phyloP scores from a whole-genome alignment of 2,329 filamentous ascomycete species.

The Aspergillus sclerotialis region DNA sequence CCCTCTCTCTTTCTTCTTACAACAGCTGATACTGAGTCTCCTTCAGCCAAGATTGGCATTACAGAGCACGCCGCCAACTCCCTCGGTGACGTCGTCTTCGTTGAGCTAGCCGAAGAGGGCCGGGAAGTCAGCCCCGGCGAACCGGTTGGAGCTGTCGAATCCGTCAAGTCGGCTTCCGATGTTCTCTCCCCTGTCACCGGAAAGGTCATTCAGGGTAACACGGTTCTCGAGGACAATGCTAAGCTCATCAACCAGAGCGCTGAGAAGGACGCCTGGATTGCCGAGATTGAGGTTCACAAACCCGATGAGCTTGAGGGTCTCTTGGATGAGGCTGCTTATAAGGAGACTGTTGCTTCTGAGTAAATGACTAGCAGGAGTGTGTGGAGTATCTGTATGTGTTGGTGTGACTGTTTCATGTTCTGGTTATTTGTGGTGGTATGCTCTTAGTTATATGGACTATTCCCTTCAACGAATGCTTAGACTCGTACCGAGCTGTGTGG shows the following conservation, averaged over 20 bases:
- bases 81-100: conserved; percentile 93
- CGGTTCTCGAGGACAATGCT: conserved; percentile 72
- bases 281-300: conserved; percentile 72
- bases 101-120: conserved; percentile 75
- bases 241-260: conserved; percentile 82
- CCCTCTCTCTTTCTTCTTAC: conserved; percentile 1
- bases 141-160: conserved; percentile 89
- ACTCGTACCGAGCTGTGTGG: conserved; percentile 9
- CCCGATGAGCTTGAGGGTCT: conserved; percentile 63
- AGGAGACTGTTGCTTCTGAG: conserved; percentile 58
- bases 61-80: conserved; percentile 85
- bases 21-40: not conserved
- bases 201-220: conserved; percentile 68
- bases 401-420: conserved; percentile 1
- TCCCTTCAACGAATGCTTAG: conserved; percentile 18
- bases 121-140: conserved; percentile 68
- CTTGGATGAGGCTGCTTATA: conserved; percentile 74
- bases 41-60: conserved; percentile 65
- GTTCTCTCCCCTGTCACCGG: conserved; percentile 85
- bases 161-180: conserved; percentile 96
- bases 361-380: conserved; percentile 4
- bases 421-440: conserved; percentile 4
- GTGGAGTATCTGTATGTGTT: conserved; percentile 2
- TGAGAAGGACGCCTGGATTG: conserved; percentile 90
- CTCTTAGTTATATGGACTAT: conserved; percentile 5